A percentile compares a stretch with the other conserved stretches of the same genome.
Conservation (phyloP, 139 green algal species). For the Chloropicon primus region DNA sequence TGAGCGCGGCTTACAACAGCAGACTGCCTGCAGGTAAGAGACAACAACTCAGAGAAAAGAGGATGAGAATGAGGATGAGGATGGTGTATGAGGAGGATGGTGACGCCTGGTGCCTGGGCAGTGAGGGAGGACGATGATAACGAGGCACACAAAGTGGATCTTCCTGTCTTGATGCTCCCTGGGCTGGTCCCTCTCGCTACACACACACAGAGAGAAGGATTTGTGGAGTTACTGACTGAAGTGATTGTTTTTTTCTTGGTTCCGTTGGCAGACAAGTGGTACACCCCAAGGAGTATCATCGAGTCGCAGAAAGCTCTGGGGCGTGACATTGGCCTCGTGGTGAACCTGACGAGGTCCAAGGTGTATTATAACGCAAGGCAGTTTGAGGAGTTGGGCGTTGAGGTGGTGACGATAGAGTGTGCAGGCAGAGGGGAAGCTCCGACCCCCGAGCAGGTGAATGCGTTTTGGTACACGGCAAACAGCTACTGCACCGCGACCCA, state of each 20-base stretch:
- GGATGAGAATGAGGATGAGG: no score
- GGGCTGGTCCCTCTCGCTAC: no score
- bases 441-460: not conserved
- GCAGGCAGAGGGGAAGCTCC: not conserved
- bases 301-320: not conserved
- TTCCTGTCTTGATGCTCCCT: no score
- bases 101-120: no score
- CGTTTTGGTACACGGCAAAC: not conserved
- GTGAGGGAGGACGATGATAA: no score
- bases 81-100: no score
- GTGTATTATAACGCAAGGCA: not conserved
- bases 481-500: not conserved
- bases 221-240: no score
- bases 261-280: not conserved
- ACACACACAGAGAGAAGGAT: no score
- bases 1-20: not conserved
- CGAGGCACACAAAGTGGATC: no score
- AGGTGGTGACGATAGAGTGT: not conserved
- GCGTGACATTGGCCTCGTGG: not conserved
- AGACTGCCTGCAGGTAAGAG: not conserved
- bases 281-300: not conserved
- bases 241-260: not conserved
- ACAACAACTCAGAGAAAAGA: no score
- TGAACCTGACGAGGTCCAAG: not conserved
- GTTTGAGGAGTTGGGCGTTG: not conserved